These are phyloP conservation scores for Fusarium verrucosum DNA, from an alignment of 2,329 filamentous ascomycete genomes.

Conservation along the genomic window DNA sequence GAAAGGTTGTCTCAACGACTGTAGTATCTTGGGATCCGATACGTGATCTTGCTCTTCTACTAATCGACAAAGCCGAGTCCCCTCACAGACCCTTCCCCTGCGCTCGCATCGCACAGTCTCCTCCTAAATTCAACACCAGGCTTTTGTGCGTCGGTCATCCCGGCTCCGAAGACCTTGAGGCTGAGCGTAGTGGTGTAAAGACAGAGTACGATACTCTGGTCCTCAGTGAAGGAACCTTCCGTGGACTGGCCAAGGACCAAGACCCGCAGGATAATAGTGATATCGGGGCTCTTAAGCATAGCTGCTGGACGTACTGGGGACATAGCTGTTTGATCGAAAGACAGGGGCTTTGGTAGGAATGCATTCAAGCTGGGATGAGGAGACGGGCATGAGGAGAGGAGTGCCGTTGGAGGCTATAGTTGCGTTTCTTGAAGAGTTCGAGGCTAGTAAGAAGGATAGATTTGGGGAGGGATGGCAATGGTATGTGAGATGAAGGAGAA, in stretches of 20 bases:
- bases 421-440: slow-evolving; percentile 49
- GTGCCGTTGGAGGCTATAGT: slow-evolving; percentile 56
- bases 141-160: slow-evolving; percentile 51
- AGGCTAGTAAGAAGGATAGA: slow-evolving; percentile 3
- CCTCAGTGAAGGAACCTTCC: slow-evolving; percentile 55
- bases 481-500: slow-evolving; percentile 18
- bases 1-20: slow-evolving; percentile 50
- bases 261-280: slow-evolving; percentile 61
- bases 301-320: slow-evolving; percentile 67
- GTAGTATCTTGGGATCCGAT: slow-evolving; percentile 53
- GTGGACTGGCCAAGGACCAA: slow-evolving; percentile 50
- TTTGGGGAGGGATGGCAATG: slow-evolving; percentile 22
- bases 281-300: slow-evolving; percentile 62
- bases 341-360: slow-evolving; percentile 57
- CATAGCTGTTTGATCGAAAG: slow-evolving; percentile 57
- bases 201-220: slow-evolving; percentile 60
- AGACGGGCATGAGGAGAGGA: slow-evolving; percentile 61
- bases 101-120: slow-evolving; percentile 15
- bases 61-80: slow-evolving; percentile 48
- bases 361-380: slow-evolving; percentile 64
- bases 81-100: slow-evolving; percentile 34
- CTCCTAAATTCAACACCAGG: slow-evolving; percentile 31
- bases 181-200: slow-evolving; percentile 43
- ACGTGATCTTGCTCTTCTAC: slow-evolving; percentile 59
- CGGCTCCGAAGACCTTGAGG: slow-evolving; percentile 56